phyloP scores from a whole-genome alignment of 2,329 filamentous ascomycete species.

The Colletotrichum sp. region DNA sequence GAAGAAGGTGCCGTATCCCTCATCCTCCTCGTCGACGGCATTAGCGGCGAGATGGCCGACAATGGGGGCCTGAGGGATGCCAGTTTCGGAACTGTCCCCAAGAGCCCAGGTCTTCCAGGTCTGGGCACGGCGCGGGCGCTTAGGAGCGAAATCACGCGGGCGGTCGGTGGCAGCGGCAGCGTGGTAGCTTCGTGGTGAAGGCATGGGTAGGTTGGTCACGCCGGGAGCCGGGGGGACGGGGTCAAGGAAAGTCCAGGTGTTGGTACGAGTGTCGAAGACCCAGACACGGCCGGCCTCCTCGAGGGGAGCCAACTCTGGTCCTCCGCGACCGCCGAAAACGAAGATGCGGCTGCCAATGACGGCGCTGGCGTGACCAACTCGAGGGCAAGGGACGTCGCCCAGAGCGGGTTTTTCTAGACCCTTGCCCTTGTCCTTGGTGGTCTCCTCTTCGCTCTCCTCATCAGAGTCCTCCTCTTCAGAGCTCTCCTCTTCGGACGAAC shows the following conservation, averaged over 20 bases:
- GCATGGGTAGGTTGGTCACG: conserved; percentile 47
- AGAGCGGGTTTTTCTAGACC: conserved; percentile 26
- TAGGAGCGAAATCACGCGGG: conserved; percentile 54
- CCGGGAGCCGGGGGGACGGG: conserved; percentile 55
- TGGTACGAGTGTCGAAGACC: conserved; percentile 72
- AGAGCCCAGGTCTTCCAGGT: conserved; percentile 63
- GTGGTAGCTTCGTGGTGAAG: conserved; percentile 75
- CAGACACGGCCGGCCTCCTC: conserved; percentile 79
- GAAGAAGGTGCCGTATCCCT: conserved; percentile 72
- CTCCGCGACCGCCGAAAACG: conserved; percentile 80
- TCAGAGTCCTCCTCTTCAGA: background rate
- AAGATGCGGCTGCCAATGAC: conserved; percentile 75
- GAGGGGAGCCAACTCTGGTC: conserved; percentile 70
- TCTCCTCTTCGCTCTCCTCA: conserved; percentile 1
- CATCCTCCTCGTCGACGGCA: conserved; percentile 64
- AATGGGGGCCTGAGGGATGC: conserved; percentile 64
- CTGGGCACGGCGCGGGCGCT: conserved; percentile 37
- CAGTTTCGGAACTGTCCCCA: conserved; percentile 57
- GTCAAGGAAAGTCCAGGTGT: conserved; percentile 68
- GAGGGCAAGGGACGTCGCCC: conserved; percentile 63
- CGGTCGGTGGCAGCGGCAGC: conserved; percentile 61
- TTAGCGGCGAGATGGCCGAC: conserved; percentile 61
- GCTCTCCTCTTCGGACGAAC: background rate
- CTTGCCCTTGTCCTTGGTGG: conserved; percentile 43
- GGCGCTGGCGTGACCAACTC: conserved; percentile 76